These are phyloP conservation scores for Pachyrhizus erosus DNA, from an alignment of 306 rosid species.

Conservation along the genomic window DNA sequence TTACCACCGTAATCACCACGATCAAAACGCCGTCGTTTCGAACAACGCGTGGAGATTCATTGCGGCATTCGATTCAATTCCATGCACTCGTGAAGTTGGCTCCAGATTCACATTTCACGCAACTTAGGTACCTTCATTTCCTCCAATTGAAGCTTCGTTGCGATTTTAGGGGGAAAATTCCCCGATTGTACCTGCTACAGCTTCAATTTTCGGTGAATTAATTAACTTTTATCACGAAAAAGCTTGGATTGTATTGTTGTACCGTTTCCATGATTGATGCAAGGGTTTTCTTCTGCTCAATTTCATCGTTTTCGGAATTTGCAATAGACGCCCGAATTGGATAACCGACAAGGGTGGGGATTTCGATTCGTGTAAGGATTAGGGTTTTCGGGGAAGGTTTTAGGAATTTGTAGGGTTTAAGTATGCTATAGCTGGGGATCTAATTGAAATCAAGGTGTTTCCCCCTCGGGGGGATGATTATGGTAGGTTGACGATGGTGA, in stretches of 20 bases:
- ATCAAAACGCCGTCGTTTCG: conserved; percentile 46
- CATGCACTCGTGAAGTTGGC: background rate
- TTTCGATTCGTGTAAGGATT: conserved; percentile 23
- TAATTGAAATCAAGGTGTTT: conserved; percentile 36
- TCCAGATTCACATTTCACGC: conserved; percentile 39
- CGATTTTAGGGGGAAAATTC: conserved; percentile 22
- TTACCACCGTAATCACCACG: conserved; percentile 42
- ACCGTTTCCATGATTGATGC: conserved; percentile 25
- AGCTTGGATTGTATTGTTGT: conserved; percentile 3
- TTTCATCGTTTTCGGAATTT: conserved; percentile 39
- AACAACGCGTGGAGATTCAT: conserved; percentile 46
- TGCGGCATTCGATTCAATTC: conserved; percentile 39
- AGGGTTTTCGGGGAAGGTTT: conserved; percentile 59
- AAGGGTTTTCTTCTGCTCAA: too few species aligned
- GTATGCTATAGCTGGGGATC: conserved; percentile 42
- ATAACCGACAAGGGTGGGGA: conserved; percentile 30
- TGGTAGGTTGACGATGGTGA: conserved; percentile 81
- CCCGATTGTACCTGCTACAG: conserved; percentile 18
- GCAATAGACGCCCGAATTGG: conserved; percentile 37
- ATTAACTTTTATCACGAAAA: background rate
- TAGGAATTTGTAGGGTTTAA: conserved; percentile 51
- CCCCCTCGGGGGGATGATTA: conserved; percentile 49
- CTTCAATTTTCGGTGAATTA: conserved; percentile 15
- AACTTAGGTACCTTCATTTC: conserved; percentile 35
- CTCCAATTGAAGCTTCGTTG: conserved; percentile 40